These are phyloP conservation scores for Aspergillus sojae DNA, from an alignment of 2,329 filamentous ascomycete genomes.

Conservation along the genomic window DNA sequence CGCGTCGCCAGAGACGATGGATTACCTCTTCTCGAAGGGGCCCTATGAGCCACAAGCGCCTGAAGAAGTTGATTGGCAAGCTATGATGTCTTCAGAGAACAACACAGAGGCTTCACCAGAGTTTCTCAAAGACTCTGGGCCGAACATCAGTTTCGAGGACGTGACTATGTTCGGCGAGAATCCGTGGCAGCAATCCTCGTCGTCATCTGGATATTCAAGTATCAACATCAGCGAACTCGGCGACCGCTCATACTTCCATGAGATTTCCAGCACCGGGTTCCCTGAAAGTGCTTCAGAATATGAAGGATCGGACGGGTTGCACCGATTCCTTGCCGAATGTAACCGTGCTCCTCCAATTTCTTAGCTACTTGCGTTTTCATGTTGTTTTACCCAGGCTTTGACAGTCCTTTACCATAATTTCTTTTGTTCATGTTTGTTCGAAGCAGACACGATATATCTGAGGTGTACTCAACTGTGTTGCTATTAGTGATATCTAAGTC, in stretches of 20 bases:
- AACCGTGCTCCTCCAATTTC: slow-evolving; percentile 48
- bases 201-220: slow-evolving; percentile 60
- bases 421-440: slow-evolving; percentile 3
- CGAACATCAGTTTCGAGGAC: slow-evolving; percentile 44
- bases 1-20: slow-evolving; percentile 44
- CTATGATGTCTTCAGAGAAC: slow-evolving; percentile 55
- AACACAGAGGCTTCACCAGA: slow-evolving; percentile 26
- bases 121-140: slow-evolving; percentile 27
- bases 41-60: slow-evolving; percentile 33
- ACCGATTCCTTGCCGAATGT: slow-evolving; percentile 66
- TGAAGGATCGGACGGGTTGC: slow-evolving; percentile 67
- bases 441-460: background rate
- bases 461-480: background rate
- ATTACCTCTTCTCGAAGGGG: slow-evolving; percentile 48
- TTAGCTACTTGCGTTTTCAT: background rate
- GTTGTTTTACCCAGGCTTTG: slow-evolving; percentile 17
- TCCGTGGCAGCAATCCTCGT: slow-evolving; percentile 53
- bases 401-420: slow-evolving; percentile 18
- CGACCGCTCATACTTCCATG: slow-evolving; percentile 42
- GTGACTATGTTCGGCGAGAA: slow-evolving; percentile 51
- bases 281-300: slow-evolving; percentile 53
- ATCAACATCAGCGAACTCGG: slow-evolving; percentile 57
- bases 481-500: background rate
- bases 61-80: slow-evolving; percentile 57
- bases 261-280: slow-evolving; percentile 40